Evolutionary conservation across 1,284 basidiomycete genomes (phyloP).

Genomic region (Cystobasidium sp.): DNA sequence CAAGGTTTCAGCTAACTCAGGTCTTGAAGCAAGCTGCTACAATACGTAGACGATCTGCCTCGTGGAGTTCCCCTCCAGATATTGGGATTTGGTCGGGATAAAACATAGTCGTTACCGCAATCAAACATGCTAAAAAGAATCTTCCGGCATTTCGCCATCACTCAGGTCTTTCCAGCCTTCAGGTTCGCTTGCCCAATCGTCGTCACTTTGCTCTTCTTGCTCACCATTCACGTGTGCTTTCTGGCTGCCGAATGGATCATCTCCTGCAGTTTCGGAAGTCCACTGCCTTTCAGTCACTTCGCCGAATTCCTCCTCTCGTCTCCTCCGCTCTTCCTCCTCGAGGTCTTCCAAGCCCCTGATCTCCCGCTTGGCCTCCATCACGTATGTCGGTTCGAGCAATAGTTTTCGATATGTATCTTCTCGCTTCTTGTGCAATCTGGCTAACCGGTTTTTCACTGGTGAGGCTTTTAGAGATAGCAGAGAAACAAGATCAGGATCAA

Average conservation of each 20-base stretch:
- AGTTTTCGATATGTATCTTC: slow-evolving; percentile 23
- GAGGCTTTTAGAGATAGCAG: slow-evolving; percentile 34
- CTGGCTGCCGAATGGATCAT: neutral
- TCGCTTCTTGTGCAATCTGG: slow-evolving; percentile 18
- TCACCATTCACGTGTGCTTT: neutral
- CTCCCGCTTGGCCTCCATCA: slow-evolving; percentile 2
- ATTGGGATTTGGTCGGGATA: too few species aligned
- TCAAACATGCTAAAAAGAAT: neutral
- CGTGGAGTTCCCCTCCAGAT: too few species aligned
- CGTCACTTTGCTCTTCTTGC: slow-evolving; percentile 33
- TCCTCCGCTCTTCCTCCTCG: slow-evolving; percentile 36
- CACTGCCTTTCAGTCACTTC: neutral
- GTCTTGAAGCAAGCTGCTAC: too few species aligned
- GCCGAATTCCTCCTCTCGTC: neutral
- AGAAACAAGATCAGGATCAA: slow-evolving; percentile 20
- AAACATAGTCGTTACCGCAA: too few species aligned
- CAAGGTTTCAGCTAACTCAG: too few species aligned
- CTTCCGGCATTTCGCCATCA: slow-evolving; percentile 39
- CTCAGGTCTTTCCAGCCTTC: slow-evolving; percentile 45
- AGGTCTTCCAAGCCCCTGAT: slow-evolving; percentile 40
- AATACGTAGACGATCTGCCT: too few species aligned
- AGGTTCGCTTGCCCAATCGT: slow-evolving; percentile 46
- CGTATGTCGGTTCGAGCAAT: slow-evolving; percentile 38
- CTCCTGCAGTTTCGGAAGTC: neutral
- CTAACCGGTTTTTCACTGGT: slow-evolving; percentile 37